Evolutionary conservation across 2,329 filamentous ascomycete genomes (phyloP), one percentile per base, ranked within the genome.

Genomic region (Mollisia scopiformis): DNA sequence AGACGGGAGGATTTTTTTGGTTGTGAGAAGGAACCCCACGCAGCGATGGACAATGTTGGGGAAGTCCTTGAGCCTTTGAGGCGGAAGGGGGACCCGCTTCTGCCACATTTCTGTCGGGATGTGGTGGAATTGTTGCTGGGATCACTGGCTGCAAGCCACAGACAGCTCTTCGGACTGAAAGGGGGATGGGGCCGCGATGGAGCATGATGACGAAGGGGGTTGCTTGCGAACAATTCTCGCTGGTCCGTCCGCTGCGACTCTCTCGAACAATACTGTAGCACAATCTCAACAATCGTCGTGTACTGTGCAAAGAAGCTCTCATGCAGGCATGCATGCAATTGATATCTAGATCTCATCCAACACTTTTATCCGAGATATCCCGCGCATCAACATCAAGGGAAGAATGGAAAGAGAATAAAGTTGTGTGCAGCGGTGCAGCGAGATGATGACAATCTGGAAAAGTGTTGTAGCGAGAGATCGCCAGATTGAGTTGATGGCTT

Each of bases 11-110:
- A 6, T 28, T 47, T 47, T 47, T 47, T 21, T 47, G 25, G 43
- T 7, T 21, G n/a, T 19, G 16, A 10, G n/a, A 5, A n/a, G 3
- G 11, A 8, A 39, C 35, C 39, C 39, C 39, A 43, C 23, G 39
- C 39, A 21, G 39, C 13, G 39, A 43, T 43, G 39, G 39, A 43
- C 39, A 60, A 65, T 65, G 62, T 65, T 65, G 62, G 60, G 62
- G 62, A 58, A 65, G 57, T 56, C 54, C 49, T 49, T 49, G 43
- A 49, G 43, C 11, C 37, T 52, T 27, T 46, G 56, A 52, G 47
- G 56, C 59, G 49, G 52, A 58, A 54, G 19, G 14, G 28, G 21
- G 33, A 53, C 21, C 19, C n/a, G 25, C 21, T 23, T 25, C 62
- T 57, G 60, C 58, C 55, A 56, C 39, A 43, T 31, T n/a, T n/a